Evolutionary conservation across 352 stramenopile genomes (phyloP).

Genomic region (Phytophthora chlamydospora): DNA sequence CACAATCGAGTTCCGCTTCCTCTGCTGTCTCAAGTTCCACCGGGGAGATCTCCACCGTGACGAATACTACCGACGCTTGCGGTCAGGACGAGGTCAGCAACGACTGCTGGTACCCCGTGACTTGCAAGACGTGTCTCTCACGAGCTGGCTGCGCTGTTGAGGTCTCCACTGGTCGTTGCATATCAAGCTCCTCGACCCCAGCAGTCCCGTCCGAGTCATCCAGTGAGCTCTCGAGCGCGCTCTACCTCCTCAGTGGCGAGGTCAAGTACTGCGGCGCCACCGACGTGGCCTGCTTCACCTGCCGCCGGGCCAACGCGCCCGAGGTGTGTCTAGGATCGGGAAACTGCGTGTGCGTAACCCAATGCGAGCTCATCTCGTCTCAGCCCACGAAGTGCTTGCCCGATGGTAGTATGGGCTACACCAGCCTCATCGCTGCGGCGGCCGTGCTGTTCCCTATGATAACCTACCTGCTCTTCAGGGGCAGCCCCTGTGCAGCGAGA

Average conservation of each 20-base stretch:
- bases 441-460: conserved; percentile 24
- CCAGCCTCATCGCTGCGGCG: conserved; percentile 8
- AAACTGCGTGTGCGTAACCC: conserved; percentile 23
- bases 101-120: conserved; percentile 30
- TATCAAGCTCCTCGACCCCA: conserved; percentile 15
- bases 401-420: background rate
- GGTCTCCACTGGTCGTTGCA: conserved; percentile 18
- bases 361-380: conserved; percentile 28
- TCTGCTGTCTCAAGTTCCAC: conserved; percentile 3
- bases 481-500: conserved; percentile 11
- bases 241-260: conserved; percentile 20
- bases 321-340: conserved; percentile 15
- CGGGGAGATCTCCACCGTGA: conserved; percentile 10
- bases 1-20: conserved; percentile 22
- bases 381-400: conserved; percentile 18
- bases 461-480: conserved; percentile 24
- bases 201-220: background rate
- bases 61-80: conserved; percentile 19
- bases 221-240: background rate
- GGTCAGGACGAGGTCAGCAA: conserved; percentile 24
- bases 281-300: conserved; percentile 25
- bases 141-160: conserved; percentile 23
- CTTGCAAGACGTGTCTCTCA: conserved; percentile 22
- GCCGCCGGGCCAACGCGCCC: conserved; percentile 13
- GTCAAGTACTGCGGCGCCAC: conserved; percentile 21